phyloP scores from a whole-genome alignment of 495 filamentous ascomycete genomes.

The Staphylotrichum tortipilum region DNA sequence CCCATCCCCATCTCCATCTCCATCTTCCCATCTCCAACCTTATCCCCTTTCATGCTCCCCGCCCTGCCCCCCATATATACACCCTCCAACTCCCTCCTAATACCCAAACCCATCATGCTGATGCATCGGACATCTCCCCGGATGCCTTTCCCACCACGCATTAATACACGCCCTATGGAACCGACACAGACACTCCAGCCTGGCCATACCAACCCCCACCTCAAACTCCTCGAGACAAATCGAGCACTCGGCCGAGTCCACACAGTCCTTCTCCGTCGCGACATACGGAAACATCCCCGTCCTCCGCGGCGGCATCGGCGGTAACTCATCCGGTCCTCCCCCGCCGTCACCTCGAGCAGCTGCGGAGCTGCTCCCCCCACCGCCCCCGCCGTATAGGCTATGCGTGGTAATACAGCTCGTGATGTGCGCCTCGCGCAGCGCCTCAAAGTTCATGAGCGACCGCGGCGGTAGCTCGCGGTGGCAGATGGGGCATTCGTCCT shows the following conservation, averaged over 20 bases:
- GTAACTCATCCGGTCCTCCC: conserved; percentile 15
- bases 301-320: conserved; percentile 26
- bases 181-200: conserved; percentile 86
- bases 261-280: conserved; percentile 88
- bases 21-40: too few relatives aligned
- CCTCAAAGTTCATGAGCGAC: conserved; percentile 48
- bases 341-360: not conserved
- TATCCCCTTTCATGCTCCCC: conserved; percentile 52
- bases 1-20: conserved; percentile 12
- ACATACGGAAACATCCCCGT: conserved; percentile 54
- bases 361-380: not conserved
- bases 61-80: conserved; percentile 48
- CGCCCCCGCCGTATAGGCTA: conserved; percentile 28
- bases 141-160: conserved; percentile 44
- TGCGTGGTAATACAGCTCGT: conserved; percentile 59
- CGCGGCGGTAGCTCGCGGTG: conserved; percentile 64
- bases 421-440: conserved; percentile 67
- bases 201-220: conserved; percentile 69
- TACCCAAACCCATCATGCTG: conserved; percentile 44
- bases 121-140: conserved; percentile 48
- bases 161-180: conserved; percentile 71
- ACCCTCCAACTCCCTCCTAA: conserved; percentile 18
- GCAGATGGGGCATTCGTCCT: conserved; percentile 89
- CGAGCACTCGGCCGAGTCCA: conserved; percentile 75
- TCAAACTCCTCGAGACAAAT: conserved; percentile 97